Conservation (phyloP, 2,329 filamentous ascomycete species). For the Ophiostoma perfectum region DNA sequence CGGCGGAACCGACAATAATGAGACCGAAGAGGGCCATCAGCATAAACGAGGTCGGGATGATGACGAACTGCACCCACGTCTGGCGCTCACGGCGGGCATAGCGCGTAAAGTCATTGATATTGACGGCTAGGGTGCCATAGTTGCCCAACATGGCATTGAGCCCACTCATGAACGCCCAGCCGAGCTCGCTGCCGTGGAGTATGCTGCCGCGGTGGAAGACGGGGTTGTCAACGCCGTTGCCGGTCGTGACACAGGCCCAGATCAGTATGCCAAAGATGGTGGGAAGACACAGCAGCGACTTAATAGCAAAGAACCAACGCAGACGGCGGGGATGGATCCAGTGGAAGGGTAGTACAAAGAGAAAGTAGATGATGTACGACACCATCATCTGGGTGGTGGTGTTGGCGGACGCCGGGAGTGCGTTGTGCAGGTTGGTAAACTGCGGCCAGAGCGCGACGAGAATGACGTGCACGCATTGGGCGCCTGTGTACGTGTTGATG, state of each 20-base stretch:
- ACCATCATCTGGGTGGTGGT: conserved; percentile 30
- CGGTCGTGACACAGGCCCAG: conserved; percentile 74
- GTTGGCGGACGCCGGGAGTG: conserved; percentile 37
- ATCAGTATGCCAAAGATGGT: conserved; percentile 83
- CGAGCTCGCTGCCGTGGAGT: conserved; percentile 43
- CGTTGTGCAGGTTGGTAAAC: conserved; percentile 35
- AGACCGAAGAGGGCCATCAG: conserved; percentile 5
- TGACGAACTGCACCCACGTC: conserved; percentile 5
- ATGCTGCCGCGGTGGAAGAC: conserved; percentile 60
- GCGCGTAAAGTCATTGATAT: conserved; percentile 79
- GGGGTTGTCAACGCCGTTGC: conserved; percentile 66
- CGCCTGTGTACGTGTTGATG: conserved; percentile 80
- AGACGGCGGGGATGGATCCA: conserved; percentile 32
- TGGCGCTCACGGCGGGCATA: conserved; percentile 58
- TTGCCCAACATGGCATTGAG: conserved; percentile 89
- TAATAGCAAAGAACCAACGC: conserved; percentile 56
- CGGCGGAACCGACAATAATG: not conserved
- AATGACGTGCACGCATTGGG: conserved; percentile 81
- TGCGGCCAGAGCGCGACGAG: conserved; percentile 67
- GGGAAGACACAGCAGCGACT: conserved; percentile 74
- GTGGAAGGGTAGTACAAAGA: conserved; percentile 30
- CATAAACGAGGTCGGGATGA: conserved; percentile 4
- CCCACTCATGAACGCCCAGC: conserved; percentile 76
- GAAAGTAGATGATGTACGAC: conserved; percentile 30
- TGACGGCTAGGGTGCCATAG: conserved; percentile 79